Evolutionary conservation across 2,329 filamentous ascomycete genomes (phyloP).

Genomic region (Colletotrichum sp.): DNA sequence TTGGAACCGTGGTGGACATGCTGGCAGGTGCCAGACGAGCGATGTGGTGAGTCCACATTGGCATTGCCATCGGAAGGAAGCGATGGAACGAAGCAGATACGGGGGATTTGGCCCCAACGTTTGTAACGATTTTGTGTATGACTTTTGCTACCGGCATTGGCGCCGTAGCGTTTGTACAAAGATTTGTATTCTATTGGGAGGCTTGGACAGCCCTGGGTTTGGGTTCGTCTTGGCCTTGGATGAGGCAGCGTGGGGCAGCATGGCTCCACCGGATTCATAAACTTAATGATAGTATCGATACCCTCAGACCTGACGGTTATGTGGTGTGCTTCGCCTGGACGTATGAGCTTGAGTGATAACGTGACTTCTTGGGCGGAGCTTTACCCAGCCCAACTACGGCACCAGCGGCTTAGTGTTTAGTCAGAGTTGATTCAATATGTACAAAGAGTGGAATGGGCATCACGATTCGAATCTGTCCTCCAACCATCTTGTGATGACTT

Average conservation of each 20-base stretch:
- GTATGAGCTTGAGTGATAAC: not conserved
- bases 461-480: slow-evolving; percentile 16
- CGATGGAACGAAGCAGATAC: not conserved
- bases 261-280: not conserved
- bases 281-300: not conserved
- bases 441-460: not conserved
- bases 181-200: not conserved
- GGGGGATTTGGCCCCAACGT: not conserved
- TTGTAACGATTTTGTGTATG: not conserved
- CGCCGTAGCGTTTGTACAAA: not conserved
- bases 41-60: not conserved
- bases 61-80: not conserved
- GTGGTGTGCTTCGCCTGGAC: not conserved
- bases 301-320: not conserved
- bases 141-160: not conserved
- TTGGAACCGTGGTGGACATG: slow-evolving; percentile 21
- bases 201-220: not conserved
- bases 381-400: no score
- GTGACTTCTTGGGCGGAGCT: no score
- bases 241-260: not conserved
- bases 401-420: no score
- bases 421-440: not conserved
- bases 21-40: not conserved
- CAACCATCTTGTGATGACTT: slow-evolving; percentile 35
- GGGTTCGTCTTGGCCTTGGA: not conserved